Conservation (phyloP, 768 basidiomycete species). For the Gymnopilus dilepis region DNA sequence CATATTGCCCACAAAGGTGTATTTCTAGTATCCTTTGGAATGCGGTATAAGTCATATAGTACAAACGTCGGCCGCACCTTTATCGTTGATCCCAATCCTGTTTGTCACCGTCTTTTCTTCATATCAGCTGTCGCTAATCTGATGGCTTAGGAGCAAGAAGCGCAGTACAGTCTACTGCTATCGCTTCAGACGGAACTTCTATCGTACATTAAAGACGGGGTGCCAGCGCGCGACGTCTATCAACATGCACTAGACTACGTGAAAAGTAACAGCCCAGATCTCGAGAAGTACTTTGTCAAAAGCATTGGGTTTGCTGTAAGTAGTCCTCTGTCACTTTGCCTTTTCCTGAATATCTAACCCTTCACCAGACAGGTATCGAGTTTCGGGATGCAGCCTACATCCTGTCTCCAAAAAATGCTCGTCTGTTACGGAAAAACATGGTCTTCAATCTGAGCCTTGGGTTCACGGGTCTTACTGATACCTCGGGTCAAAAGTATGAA, state of each 20-base stretch:
- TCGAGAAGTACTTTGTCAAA: conserved; percentile 87
- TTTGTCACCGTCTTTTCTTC: conserved; percentile 31
- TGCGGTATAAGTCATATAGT: conserved; percentile 93
- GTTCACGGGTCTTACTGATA: conserved; percentile 81
- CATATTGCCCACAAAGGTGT: conserved; percentile 88
- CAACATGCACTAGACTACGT: conserved; percentile 72
- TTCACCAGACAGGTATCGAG: conserved; percentile 86
- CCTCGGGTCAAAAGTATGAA: conserved; percentile 75
- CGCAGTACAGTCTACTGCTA: conserved; percentile 79
- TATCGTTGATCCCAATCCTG: conserved; percentile 92
- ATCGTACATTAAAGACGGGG: conserved; percentile 79
- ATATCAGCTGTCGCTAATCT: conserved; percentile 9
- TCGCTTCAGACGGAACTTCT: conserved; percentile 80
- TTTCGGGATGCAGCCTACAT: conserved; percentile 90
- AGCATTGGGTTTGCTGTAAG: conserved; percentile 88
- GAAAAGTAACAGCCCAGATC: conserved; percentile 76
- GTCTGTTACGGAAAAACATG: conserved; percentile 79
- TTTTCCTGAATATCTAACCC: conserved; percentile 4
- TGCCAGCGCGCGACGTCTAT: conserved; percentile 80
- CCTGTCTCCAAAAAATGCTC: conserved; percentile 79
- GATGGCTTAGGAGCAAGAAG: conserved; percentile 81
- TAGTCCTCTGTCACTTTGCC: conserved; percentile 14
- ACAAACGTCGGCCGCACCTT: conserved; percentile 93
- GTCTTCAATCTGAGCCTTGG: conserved; percentile 85
- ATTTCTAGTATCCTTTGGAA: conserved; percentile 83